A percentile compares a stretch with the other conserved stretches of the same genome.
Evolutionary conservation across 768 basidiomycete species (phyloP).

Genomic region (Phlegmacium glaucopus): DNA sequence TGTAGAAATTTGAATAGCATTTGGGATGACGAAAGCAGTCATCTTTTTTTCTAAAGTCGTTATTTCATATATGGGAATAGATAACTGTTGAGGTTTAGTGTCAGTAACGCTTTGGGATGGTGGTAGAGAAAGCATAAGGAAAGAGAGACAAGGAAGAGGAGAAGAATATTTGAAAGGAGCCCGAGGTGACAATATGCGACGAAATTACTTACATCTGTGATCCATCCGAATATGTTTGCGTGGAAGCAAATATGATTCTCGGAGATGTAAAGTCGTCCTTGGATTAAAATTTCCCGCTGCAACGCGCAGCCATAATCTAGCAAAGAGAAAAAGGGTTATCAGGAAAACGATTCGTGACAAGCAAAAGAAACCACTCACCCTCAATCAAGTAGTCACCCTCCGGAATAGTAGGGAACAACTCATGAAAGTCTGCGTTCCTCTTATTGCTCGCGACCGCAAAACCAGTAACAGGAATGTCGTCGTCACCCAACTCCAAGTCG

Average conservation of each 20-base stretch:
- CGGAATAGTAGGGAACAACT: constrained; percentile 82
- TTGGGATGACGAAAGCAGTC: constrained; percentile 97
- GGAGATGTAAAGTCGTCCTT: constrained; percentile 94
- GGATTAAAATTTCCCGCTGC: constrained; percentile 94
- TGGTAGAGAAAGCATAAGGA: neutral
- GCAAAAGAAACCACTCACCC: constrained; percentile 48
- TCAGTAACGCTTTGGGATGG: constrained; percentile 4
- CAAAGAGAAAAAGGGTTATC: neutral
- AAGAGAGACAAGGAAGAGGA: neutral
- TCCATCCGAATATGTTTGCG: constrained; percentile 99
- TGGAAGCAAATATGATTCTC: constrained; percentile 99
- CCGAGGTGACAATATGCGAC: neutral
- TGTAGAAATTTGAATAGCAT: constrained; percentile 90
- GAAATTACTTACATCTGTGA: constrained; percentile 75
- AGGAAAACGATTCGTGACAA: constrained; percentile 3
- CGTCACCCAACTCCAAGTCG: constrained; percentile 51
- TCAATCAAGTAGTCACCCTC: constrained; percentile 98
- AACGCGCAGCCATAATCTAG: constrained; percentile 97
- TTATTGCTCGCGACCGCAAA: constrained; percentile 97
- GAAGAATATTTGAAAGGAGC: neutral
- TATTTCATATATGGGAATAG: constrained; percentile 53
- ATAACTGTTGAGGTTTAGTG: constrained; percentile 9
- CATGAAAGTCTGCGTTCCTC: constrained; percentile 94
- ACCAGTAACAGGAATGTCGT: constrained; percentile 89
- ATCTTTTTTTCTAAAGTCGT: constrained; percentile 90